Base-by-base conservation (phyloP, 2,329 filamentous ascomycete genomes). In the Exophiala alcalophila region DNA sequence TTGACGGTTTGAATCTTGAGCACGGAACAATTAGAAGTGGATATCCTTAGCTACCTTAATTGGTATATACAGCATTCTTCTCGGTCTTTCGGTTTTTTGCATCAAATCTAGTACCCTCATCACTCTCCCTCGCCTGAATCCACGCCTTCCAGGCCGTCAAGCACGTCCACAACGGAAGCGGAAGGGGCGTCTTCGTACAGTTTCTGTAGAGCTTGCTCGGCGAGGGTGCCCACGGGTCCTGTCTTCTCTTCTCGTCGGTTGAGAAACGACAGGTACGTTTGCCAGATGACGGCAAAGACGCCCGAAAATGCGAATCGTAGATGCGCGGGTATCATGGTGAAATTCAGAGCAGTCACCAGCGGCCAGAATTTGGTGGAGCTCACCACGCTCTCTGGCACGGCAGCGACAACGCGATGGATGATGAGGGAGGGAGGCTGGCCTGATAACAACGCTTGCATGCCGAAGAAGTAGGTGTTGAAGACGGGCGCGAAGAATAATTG, bases 341-440 rank as follows among this genome's bases (percentile, higher is more conserved):
- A 94, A 63, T 76, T 90, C 60, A 96, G 82, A 0, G 88, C 88
- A 9, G 84, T 94, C 11, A 94, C 84, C 0, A 80, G 80, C 0
- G 90, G 91, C 90, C 90, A 96, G 16, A 96, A 65, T 68, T 94
- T 94, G 62, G 81, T 81, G 48, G 83, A 86, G 63, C 92, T 95
- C 59, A 80, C 63, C 59, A 86, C 79, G 59, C 83, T 89, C 16
- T 76, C 73, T 0, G 89, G 88, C 0, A 95, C 83, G 0, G 89
- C 89, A 45, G 80, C 73, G 53, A 76, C 76, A 45, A 96, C 74
- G 36, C 86, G 80, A 56, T 86, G 79, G 62, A 77, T 76, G 1
- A 83, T 77, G 40, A 86, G 83, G 5, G 67, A 61, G 1, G 81
- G 60, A 0, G 73, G 74, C 19, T 84, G 82, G 25, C 88, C 89